Evolutionary conservation across 2,329 filamentous ascomycete species (phyloP), one percentile per base, ranked within the genome.

Genomic region (Trichoderma sp.): DNA sequence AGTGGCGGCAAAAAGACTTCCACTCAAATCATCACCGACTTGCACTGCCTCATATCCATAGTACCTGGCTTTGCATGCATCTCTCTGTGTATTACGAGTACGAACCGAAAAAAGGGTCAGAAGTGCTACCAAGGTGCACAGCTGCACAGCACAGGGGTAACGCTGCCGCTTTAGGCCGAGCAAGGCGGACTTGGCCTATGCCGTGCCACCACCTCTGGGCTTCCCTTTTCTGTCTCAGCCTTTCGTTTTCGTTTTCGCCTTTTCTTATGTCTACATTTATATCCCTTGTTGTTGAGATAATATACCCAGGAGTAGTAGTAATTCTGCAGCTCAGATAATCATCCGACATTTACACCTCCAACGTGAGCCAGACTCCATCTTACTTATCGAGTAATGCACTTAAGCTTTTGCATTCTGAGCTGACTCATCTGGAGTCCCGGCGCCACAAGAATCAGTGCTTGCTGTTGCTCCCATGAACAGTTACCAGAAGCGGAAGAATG

Each of bases 171-270:
- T 62, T 50, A 53, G 20, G 50, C 64, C n/a, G 20, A 43, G 23
- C 20, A 43, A 57, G 64, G 32, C 47, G 59, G 15, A 63, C 34
- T 43, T 32, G 20, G 59, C 26, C 15, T 32, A 15, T 58, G 32
- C 57, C 15, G 66, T 69, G 50, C 39, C 39, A 69, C 66, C 55
- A 43, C 32, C 11, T 57, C 34, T 58, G 53, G 23, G 47, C 15
- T 30, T 32, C 8, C 65, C 53, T 34, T 26, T 30, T 5, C 23
- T 61, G 28, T 36, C 20, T 20, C 11, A 53, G 26, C 6, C n/a
- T 17, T 4, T 69, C 67, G 67, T 69, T 62, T 69, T 69, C 67
- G 67, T 69, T 69, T 69, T 69, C 67, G 67, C 26, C 30, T 61
- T 23, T 20, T 50, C 13, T 36, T 12, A 6, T 12, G 26, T 39